These are phyloP conservation scores for Syzygium jambos DNA, from an alignment of 345 rosid species.

Conservation along the genomic window DNA sequence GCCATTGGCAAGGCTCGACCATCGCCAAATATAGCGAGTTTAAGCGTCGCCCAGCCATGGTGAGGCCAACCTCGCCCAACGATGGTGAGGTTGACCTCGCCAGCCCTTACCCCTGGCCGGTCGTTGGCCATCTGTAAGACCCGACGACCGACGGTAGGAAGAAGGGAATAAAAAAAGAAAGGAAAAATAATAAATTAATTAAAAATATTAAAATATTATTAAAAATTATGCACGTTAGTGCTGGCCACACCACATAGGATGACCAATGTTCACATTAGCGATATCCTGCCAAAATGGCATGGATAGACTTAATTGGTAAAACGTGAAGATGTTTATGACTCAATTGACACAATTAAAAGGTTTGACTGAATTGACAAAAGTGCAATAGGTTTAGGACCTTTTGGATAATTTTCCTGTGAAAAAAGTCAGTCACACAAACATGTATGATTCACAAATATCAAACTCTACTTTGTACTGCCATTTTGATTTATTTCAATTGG, in stretches of 20 bases:
- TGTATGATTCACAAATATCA: too few species aligned
- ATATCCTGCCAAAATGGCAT: neutral
- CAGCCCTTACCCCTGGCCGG: too few species aligned
- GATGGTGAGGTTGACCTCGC: too few species aligned
- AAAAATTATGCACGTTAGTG: neutral
- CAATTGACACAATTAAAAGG: neutral
- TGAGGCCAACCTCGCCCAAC: too few species aligned
- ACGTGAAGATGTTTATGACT: neutral
- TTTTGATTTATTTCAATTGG: too few species aligned
- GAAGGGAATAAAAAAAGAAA: neutral
- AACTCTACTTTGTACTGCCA: too few species aligned
- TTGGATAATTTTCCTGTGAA: neutral
- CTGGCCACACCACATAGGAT: accelerated
- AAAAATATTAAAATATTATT: neutral
- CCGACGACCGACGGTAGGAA: too few species aligned
- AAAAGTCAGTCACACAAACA: neutral
- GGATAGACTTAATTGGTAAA: neutral
- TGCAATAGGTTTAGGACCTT: neutral
- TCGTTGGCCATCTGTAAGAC: too few species aligned
- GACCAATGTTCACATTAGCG: neutral
- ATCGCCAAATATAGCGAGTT: too few species aligned
- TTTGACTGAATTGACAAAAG: neutral
- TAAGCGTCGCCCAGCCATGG: too few species aligned
- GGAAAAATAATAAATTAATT: neutral
- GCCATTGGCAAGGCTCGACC: too few species aligned